Conservation (phyloP, 805 yeast genomes). For the Candida peoriensis region DNA sequence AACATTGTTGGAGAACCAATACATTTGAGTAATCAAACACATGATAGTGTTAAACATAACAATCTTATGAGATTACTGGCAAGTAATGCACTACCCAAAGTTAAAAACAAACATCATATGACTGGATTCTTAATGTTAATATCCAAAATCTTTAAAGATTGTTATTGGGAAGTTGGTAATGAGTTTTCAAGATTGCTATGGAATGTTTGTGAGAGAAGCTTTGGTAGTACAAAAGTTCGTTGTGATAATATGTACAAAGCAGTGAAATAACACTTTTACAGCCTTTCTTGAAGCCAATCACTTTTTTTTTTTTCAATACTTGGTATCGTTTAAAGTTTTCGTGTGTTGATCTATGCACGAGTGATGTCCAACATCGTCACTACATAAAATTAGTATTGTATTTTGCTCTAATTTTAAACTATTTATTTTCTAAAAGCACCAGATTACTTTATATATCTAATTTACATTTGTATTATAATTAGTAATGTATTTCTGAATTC, state of each 20-base stretch:
- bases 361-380: too few relatives aligned
- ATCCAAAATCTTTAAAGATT: slow-evolving; percentile 32
- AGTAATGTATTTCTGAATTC: too few relatives aligned
- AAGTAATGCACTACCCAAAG: slow-evolving; percentile 28
- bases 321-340: too few relatives aligned
- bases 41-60: slow-evolving; percentile 35
- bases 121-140: slow-evolving; percentile 51
- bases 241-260: slow-evolving; percentile 49
- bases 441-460: too few relatives aligned
- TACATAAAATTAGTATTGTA: too few relatives aligned
- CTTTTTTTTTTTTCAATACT: neutral
- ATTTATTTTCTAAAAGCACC: neutral
- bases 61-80: slow-evolving; percentile 38
- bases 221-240: slow-evolving; percentile 42
- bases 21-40: slow-evolving; percentile 26
- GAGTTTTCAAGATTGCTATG: slow-evolving; percentile 50
- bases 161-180: slow-evolving; percentile 52
- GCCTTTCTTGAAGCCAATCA: neutral
- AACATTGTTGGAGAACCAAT: slow-evolving; percentile 26
- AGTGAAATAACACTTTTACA: slow-evolving; percentile 27
- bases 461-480: too few relatives aligned
- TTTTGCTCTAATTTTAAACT: neutral
- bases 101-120: slow-evolving; percentile 41
- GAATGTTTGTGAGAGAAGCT: slow-evolving; percentile 50
- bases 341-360: too few relatives aligned